Conservation (phyloP, 2,329 filamentous ascomycete species). For the Paecilomyces fulvus region DNA sequence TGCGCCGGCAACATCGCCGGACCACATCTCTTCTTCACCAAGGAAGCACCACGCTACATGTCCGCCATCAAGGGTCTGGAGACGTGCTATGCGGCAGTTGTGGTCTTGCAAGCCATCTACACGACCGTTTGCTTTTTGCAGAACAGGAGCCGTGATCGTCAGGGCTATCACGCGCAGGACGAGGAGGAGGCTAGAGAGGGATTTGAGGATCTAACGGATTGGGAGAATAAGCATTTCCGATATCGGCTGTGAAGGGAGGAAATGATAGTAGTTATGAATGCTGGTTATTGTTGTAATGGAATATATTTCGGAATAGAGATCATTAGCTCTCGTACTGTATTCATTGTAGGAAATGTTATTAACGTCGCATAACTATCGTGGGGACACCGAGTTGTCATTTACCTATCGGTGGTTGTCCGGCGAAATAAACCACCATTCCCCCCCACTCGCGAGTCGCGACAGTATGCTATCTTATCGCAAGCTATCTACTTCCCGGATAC, state of each 20-base stretch:
- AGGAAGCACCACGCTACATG: slow-evolving; percentile 37
- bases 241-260: neutral
- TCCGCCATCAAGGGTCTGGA: slow-evolving; percentile 37
- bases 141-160: slow-evolving; percentile 8
- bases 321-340: too few relatives aligned
- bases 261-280: neutral
- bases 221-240: slow-evolving; percentile 5
- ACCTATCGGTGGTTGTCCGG: too few relatives aligned
- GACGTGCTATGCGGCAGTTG: slow-evolving; percentile 37
- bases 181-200: slow-evolving; percentile 2
- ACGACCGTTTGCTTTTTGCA: slow-evolving; percentile 15
- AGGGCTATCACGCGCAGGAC: neutral
- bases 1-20: slow-evolving; percentile 43
- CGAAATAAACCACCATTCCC: neutral
- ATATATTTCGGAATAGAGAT: too few relatives aligned
- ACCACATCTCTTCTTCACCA: slow-evolving; percentile 39
- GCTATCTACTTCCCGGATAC: neutral
- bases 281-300: neutral
- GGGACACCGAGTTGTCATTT: too few relatives aligned
- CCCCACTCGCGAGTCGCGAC: neutral
- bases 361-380: too few relatives aligned
- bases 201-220: slow-evolving; percentile 5
- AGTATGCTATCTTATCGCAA: neutral
- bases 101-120: slow-evolving; percentile 24
- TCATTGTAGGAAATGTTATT: too few relatives aligned